phyloP scores from a whole-genome alignment of 2,329 filamentous ascomycete genomes.

The Claviceps monticola region DNA sequence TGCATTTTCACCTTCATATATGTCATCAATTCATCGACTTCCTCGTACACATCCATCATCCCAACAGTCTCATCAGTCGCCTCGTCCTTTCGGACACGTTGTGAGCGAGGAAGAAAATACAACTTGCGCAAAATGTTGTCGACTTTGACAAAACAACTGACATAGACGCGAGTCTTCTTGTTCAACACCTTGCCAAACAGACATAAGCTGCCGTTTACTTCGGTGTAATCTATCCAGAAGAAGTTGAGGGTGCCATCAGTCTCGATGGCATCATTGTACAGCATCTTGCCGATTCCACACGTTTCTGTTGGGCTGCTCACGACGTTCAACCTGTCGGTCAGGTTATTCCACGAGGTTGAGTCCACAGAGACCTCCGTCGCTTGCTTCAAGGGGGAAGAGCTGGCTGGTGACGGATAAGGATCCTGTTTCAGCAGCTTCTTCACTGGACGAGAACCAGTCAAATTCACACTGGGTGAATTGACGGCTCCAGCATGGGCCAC shows the following conservation, averaged over 20 bases:
- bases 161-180: slow-evolving; percentile 63
- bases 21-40: slow-evolving; percentile 80
- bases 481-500: slow-evolving; percentile 63
- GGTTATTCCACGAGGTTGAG: slow-evolving; percentile 74
- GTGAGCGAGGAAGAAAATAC: slow-evolving; percentile 76
- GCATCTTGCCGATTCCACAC: slow-evolving; percentile 62
- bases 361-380: slow-evolving; percentile 49
- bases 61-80: slow-evolving; percentile 65
- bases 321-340: slow-evolving; percentile 77
- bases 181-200: slow-evolving; percentile 94
- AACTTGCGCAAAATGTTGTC: slow-evolving; percentile 90
- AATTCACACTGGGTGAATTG: slow-evolving; percentile 62
- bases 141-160: slow-evolving; percentile 90
- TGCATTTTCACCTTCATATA: slow-evolving; percentile 74
- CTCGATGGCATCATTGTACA: slow-evolving; percentile 76
- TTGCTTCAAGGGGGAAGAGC: slow-evolving; percentile 57
- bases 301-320: slow-evolving; percentile 59
- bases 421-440: slow-evolving; percentile 60
- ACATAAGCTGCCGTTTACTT: slow-evolving; percentile 80
- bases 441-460: slow-evolving; percentile 58
- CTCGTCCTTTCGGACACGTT: slow-evolving; percentile 39
- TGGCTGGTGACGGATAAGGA: slow-evolving; percentile 54
- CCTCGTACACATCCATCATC: slow-evolving; percentile 80
- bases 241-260: slow-evolving; percentile 82
- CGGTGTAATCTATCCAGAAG: slow-evolving; percentile 95